Base-by-base conservation (phyloP, 305 asterid genomes). In the Fraxinus sp. region DNA sequence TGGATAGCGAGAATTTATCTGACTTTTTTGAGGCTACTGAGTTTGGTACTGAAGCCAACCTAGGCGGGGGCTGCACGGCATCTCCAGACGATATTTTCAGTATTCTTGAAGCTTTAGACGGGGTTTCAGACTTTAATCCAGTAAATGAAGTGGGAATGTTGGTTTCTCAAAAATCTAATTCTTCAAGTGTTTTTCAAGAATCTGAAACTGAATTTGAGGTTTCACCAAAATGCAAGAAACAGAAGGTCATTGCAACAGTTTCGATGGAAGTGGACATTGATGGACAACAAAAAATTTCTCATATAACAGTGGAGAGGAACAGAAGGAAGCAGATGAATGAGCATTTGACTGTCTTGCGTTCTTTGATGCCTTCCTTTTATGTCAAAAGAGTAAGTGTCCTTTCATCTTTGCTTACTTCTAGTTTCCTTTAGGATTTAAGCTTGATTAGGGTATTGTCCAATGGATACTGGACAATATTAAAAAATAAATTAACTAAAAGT, bases 321-420 rank as follows among this genome's bases (percentile, higher is more conserved):
- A 82, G 98, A 35, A 85, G 97, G 78, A 95, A 90, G 89, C 98
- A 95, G 85, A 95, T 95, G 98, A 95, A 92, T 32, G 97, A 92
- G 76, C 91, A 93, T 82, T 91, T 95, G 35, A 46, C 93, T 9
- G 93, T 92, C 36, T 89, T 95, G 64, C 97, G 98, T 26, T 84
- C 98, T 72, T 81, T 95, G 85, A 95, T 91, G 97, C 98, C 98
- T 81, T 88, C 94, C 82, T 92, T 95, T 81, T 93, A 95, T 75
- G 97, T 92, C 87, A 95, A 93, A 86, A 85, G 98, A 81, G 97
- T 94, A 86, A 2, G 90, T 84, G 2, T 37, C 20, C 30, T 59
- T 59, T 5, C 13, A 59, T 62, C 36, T 33, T 26, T 57, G 26
- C 8, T 46, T 46, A 16, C 59, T 49, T 22, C 30, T 18, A 59